Conservation (phyloP, 257 asterid genomes). For the Plectranthus barbatus region DNA sequence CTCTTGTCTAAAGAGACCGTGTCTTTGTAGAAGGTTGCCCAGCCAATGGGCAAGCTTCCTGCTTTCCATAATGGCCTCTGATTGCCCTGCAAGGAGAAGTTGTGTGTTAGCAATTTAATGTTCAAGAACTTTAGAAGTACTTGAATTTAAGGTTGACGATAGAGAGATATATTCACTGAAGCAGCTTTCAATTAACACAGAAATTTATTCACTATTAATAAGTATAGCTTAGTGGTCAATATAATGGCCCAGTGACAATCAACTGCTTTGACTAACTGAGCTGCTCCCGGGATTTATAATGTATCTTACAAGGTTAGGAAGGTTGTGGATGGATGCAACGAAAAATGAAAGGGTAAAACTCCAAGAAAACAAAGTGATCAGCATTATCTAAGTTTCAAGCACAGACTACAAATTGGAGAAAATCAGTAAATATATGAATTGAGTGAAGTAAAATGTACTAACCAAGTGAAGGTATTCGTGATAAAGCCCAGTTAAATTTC, state of each 20-base stretch:
- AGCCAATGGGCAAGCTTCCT: conserved; percentile 85
- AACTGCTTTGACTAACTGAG: background rate
- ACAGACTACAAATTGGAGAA: background rate
- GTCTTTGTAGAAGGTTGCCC: conserved; percentile 67
- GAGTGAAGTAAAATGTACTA: conserved; percentile 12
- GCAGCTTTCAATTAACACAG: background rate
- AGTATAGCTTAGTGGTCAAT: background rate
- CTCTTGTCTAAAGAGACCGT: conserved; percentile 51
- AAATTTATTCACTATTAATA: background rate
- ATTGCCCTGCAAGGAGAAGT: conserved; percentile 43
- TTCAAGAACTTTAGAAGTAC: background rate
- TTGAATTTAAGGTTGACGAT: background rate
- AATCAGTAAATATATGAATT: background rate
- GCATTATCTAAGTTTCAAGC: background rate
- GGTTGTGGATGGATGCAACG: background rate
- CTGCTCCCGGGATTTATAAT: background rate
- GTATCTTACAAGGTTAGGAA: background rate
- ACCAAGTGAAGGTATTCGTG: conserved; percentile 70
- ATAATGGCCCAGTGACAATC: background rate
- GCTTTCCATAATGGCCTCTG: conserved; percentile 46
- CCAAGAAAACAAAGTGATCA: background rate
- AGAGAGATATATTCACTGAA: background rate
- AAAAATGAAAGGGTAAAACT: background rate
- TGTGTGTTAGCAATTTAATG: background rate
- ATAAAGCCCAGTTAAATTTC: conserved; percentile 48